Evolutionary conservation across 306 rosid genomes (phyloP), one percentile per base, ranked within the genome.

Genomic region (Lathyrus oleraceus): DNA sequence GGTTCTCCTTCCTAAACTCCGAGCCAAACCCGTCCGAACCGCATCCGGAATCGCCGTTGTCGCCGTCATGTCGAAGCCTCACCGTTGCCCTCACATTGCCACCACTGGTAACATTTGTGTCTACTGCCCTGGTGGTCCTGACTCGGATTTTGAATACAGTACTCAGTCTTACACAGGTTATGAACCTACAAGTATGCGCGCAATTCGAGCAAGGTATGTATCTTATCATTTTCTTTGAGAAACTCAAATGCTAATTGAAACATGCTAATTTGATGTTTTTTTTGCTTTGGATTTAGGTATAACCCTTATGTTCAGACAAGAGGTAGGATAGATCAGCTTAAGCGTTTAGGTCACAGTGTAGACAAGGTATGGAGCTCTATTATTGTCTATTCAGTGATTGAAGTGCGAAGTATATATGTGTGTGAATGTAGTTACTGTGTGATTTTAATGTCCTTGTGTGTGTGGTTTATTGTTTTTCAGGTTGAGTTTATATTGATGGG

Each of bases 161-260:
- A 91, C 99, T 75, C 99, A 94, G 76, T 94, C 97, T 57, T 94
- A 94, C 32, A 94, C 99, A 39, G 97, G 96, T n/a, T 94, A 94
- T 51, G 96, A 94, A 87, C 99, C 99, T 2, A 94, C 96, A 7
- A 94, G 99, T 15, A 94, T 94, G 99, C 89, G 99, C 5, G 99
- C 99, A 10, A 94, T 94, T 86, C 87, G 99, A 44, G 99, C 99
- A 5, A 85, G 99, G 99, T 88, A 56, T 5, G 82, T 49, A 73
- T 65, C 5, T 40, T 54, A 8, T 39, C 6, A 10, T 17, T 53
- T 14, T 14, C 12, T 14, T 12, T 8, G 5, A 42, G 42, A 5
- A 71, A 11, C 10, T 43, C 5, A 20, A 44, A 8, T 35, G 17
- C 2, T 5, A 14, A 19, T 30, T 14, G 10, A 10, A 3, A 19